These are phyloP conservation scores for Jamesozyma spencerorum DNA, from an alignment of 805 yeast genomes.

Conservation along the genomic window DNA sequence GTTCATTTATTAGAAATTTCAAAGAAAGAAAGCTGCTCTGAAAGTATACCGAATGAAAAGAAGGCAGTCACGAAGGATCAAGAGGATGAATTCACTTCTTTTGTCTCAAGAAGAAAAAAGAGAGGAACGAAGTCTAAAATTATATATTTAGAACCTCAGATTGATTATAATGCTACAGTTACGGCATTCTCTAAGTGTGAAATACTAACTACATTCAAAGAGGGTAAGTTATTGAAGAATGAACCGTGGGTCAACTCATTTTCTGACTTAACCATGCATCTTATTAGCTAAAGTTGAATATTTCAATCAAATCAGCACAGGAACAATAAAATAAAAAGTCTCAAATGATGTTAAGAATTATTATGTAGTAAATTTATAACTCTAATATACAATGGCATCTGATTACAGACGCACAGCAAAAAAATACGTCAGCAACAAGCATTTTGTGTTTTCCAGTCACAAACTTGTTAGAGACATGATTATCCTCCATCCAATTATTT, in stretches of 20 bases:
- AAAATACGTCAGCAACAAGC: too few relatives aligned
- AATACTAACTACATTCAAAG: constrained; percentile 18
- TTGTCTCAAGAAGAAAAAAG: constrained; percentile 16
- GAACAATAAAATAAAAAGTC: too few relatives aligned
- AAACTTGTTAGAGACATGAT: not conserved
- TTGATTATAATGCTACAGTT: constrained; percentile 16
- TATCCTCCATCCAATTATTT: not conserved
- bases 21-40: not conserved
- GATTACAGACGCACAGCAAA: not conserved
- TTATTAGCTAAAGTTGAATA: constrained; percentile 9
- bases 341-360: too few relatives aligned
- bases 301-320: too few relatives aligned
- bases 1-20: constrained; percentile 11
- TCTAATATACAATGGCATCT: not conserved
- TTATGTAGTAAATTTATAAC: not conserved
- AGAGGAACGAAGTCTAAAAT: constrained; percentile 8
- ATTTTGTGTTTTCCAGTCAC: not conserved
- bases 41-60: constrained; percentile 9
- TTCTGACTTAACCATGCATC: constrained; percentile 43
- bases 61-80: constrained; percentile 5
- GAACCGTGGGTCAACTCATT: constrained; percentile 43
- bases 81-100: constrained; percentile 17
- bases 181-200: constrained; percentile 16
- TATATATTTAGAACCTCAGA: constrained; percentile 9
- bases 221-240: constrained; percentile 16